Conservation (phyloP, 805 yeast genomes). For the Kazachstania psychrophila region DNA sequence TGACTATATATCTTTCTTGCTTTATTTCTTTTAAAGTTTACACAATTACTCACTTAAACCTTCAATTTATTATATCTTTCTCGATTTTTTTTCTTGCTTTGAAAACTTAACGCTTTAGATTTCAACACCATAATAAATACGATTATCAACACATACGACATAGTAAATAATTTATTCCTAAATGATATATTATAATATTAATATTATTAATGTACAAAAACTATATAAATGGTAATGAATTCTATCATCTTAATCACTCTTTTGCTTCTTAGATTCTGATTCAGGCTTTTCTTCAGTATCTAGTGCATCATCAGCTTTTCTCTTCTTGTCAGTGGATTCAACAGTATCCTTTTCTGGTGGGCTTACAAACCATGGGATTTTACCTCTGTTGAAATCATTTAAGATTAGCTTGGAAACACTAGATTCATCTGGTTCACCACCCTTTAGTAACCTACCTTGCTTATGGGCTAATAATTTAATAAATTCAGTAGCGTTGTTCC, state of each 20-base stretch:
- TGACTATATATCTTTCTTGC: too few species aligned
- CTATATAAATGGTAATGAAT: background rate
- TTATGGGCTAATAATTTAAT: slow-evolving; percentile 87
- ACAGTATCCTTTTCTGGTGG: slow-evolving; percentile 70
- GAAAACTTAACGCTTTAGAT: too few species aligned
- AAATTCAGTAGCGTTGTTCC: slow-evolving; percentile 73
- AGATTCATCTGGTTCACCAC: slow-evolving; percentile 95
- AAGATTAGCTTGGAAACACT: slow-evolving; percentile 85
- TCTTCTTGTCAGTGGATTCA: slow-evolving; percentile 18
- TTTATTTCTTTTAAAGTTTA: too few species aligned
- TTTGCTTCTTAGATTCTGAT: slow-evolving; percentile 21
- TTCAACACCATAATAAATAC: too few species aligned
- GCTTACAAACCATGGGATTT: slow-evolving; percentile 94
- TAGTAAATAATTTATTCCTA: too few species aligned
- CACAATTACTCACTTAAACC: too few species aligned
- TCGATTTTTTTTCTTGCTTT: too few species aligned
- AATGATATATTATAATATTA: too few species aligned
- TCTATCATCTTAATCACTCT: slow-evolving; percentile 19
- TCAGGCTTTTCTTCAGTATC: slow-evolving; percentile 8
- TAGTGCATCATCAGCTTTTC: slow-evolving; percentile 7
- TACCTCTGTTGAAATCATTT: slow-evolving; percentile 93
- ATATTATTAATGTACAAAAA: background rate
- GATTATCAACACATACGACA: too few species aligned
- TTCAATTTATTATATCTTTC: too few species aligned
- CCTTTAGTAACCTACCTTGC: slow-evolving; percentile 85